phyloP scores from a whole-genome alignment of 73 alveolate genomes.

The Paramecium tetraurelia region DNA sequence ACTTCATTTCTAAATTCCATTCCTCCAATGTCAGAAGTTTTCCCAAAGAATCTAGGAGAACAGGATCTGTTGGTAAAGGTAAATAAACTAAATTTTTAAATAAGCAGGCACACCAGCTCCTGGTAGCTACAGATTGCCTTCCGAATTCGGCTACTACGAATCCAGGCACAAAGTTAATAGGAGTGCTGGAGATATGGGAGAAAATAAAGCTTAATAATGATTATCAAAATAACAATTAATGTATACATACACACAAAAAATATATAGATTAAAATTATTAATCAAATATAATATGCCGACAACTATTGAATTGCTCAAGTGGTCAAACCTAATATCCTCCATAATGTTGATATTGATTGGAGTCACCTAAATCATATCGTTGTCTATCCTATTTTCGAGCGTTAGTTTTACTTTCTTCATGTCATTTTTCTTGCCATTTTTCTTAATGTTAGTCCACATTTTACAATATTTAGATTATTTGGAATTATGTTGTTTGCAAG shows the following conservation, averaged over 20 bases:
- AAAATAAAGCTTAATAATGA: not conserved
- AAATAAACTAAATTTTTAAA: not conserved
- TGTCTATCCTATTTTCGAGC: not conserved
- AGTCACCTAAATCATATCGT: conserved; percentile 22
- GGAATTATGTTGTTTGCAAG: conserved; percentile 10
- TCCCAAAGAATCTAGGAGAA: conserved; percentile 32
- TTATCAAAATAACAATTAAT: not conserved
- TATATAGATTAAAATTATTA: not conserved
- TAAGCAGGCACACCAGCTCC: conserved; percentile 76
- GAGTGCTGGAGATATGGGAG: conserved; percentile 43
- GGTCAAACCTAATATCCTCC: conserved; percentile 11
- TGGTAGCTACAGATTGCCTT: conserved; percentile 76
- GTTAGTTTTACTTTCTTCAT: not conserved
- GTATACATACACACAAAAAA: not conserved
- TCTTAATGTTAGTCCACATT: not conserved
- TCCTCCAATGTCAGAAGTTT: conserved; percentile 68
- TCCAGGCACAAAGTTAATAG: conserved; percentile 49
- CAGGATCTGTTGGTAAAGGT: conserved; percentile 44
- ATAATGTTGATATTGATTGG: conserved; percentile 18
- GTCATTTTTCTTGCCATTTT: conserved; percentile 36
- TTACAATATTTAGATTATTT: not conserved
- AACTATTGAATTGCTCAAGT: not conserved
- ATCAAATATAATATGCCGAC: not conserved
- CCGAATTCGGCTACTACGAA: conserved; percentile 81
- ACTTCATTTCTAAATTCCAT: conserved; percentile 65